Evolutionary conservation across 805 yeast genomes (phyloP), one percentile per base, ranked within the genome.

Genomic region (Pichia cephalocereana): DNA sequence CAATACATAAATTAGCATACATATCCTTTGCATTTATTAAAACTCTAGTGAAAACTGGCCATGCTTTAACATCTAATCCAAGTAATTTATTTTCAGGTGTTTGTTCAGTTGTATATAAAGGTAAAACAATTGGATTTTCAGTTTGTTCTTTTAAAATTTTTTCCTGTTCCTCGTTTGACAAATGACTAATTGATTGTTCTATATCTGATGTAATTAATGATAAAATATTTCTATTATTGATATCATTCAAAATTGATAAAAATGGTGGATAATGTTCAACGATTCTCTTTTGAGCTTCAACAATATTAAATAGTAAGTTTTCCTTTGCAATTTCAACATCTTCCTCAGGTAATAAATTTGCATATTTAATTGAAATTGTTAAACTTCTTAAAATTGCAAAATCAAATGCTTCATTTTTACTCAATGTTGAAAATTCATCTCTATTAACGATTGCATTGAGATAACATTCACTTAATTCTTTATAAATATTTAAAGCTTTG

Each of bases 1-100:
- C 54, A n/a, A 61, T 50, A 41, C 61, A 52, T 12, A 60, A 39
- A 40, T 60, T 58, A 10, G 64, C 56, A 34, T 57, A 57, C 12
- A 52, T 36, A 44, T 60, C 63, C 37, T 61, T 52, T 2, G 63
- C 60, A 28, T 56, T 51, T 4, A 58, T 51, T 26, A 62, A 49
- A 19, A 52, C 54, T 38, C 56, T 53, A 6, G 60, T 44, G 41
- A 60, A 62, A 3, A 46, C 49, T 7, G 65, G 64, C 66, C 66
- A 62, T 1, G 59, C 65, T n/a, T 52, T 55, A 6, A 55, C 54
- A 34, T 52, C 54, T 9, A 57, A 46, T 4, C 52, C 54, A 31
- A 57, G 40, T 17, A 61, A 45, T 38, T 50, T 52, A 36, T 54
- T 51, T 46, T 59, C 64, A 8, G 49, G 47, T 3, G 62, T 54